Base-by-base conservation (phyloP, 805 yeast species). In the Ogataea paraovalis region DNA sequence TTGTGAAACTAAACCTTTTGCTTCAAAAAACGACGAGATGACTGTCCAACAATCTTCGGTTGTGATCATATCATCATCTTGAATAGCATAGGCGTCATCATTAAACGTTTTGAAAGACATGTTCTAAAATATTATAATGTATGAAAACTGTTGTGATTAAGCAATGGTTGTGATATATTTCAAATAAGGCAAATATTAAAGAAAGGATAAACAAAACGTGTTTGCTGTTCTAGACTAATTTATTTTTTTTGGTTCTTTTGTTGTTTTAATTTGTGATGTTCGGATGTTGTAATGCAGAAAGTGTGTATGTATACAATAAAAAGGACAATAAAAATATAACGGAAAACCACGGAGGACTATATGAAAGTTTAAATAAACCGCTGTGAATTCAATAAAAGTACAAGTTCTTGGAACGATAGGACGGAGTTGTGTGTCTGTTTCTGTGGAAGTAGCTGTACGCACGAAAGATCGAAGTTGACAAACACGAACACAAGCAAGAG, bases 41-140 rank as follows among this genome's bases (percentile, higher is more conserved):
- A 94, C 98, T 28, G 96, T 85, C 99, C 99, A 94, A 71, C 99
- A 94, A 75, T 94, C 99, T 73, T 94, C 99, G 25, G 97, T 87
- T 28, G 98, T 90, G 71, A 94, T 88, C 62, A 84, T 79, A 54
- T 77, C 83, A 57, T 85, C 91, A 65, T 82, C 62, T 41, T 55
- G 60, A 39, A 61, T 55, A 41, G 55, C 61, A 43, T 62, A 62
- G 42, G 56, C 52, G 27, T 56, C 60, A 22, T 58, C 52, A 45
- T 50, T 49, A 52, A 49, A 49, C 33, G 43, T 44, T 40, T 49
- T 49, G 18, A 55, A 46, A 46, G 55, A 47, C 58, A 50, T 54
- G 25, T 22, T 39, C n/a, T 39, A 22, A 16, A 34, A n/a, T 34
- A 22, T 43, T 13, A 21, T 18, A 27, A 19, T 34, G 9, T 25